Percentiles rank a stretch among this genome's conserved stretches.
Conservation (phyloP, 2,329 filamentous ascomycete genomes). For the Aspergillus eucalypticola region DNA sequence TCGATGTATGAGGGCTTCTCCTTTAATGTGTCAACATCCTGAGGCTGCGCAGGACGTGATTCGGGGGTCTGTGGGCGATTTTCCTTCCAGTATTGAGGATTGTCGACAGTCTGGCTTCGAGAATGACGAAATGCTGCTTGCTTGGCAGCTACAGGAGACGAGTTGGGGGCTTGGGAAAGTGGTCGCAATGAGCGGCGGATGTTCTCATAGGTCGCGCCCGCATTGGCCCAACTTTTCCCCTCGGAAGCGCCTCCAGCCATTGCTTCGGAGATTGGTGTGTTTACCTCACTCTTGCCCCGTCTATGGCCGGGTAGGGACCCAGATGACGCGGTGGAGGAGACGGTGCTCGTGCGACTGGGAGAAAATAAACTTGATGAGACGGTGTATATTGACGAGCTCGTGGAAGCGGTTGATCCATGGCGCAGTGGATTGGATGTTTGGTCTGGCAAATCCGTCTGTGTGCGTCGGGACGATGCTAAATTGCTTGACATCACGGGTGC, state of each 20-base stretch:
- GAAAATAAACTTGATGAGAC: slow-evolving; percentile 50
- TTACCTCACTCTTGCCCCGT: slow-evolving; percentile 73
- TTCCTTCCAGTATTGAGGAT: slow-evolving; percentile 43
- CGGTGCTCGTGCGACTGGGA: slow-evolving; percentile 65
- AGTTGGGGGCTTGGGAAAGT: slow-evolving; percentile 65
- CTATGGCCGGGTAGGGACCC: slow-evolving; percentile 62
- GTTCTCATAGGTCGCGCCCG: slow-evolving; percentile 69
- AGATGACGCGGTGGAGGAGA: slow-evolving; percentile 72
- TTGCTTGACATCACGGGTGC: slow-evolving; percentile 43
- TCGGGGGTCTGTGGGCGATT: slow-evolving; percentile 37
- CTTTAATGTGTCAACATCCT: slow-evolving; percentile 33
- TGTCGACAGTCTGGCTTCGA: slow-evolving; percentile 66
- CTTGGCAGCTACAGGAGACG: slow-evolving; percentile 42
- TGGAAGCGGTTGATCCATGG: slow-evolving; percentile 58
- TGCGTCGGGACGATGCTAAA: slow-evolving; percentile 37
- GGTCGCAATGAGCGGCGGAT: slow-evolving; percentile 76
- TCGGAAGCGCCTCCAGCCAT: slow-evolving; percentile 25
- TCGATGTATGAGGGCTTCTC: slow-evolving; percentile 24
- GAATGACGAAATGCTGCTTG: slow-evolving; percentile 41
- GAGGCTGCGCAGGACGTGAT: slow-evolving; percentile 26
- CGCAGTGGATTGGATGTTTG: slow-evolving; percentile 51
- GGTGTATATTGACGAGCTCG: slow-evolving; percentile 55
- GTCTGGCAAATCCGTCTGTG: slow-evolving; percentile 42
- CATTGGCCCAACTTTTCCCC: slow-evolving; percentile 36
- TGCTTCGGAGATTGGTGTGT: slow-evolving; percentile 51